Evolutionary conservation across 805 yeast genomes (phyloP), one percentile per base, ranked within the genome.

Genomic region (Candida chauliodis): DNA sequence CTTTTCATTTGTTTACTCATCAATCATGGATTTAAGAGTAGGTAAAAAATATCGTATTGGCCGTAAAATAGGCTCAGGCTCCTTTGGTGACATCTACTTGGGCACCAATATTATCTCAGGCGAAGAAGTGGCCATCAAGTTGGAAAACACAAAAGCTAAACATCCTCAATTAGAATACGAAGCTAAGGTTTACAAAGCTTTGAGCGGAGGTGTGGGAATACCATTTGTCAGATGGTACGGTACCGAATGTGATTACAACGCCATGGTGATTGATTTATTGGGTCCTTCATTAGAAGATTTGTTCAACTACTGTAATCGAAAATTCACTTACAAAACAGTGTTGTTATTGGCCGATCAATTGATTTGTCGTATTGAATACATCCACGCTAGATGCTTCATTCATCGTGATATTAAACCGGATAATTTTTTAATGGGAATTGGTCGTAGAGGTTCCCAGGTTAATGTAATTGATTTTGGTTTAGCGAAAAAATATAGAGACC

Each of bases 81-180:
- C 97, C 8, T 91, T 91, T 61, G 99, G 99, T 43, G 99, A 93
- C 59, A 93, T 91, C 51, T 93, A 93, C 63, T 74, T 89, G 48
- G 86, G 96, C 9, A 87, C 95, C 18, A 93, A 91, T 65, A 79
- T 93, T 61, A 87, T 91, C 34, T 84, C 95, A 29, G 97, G 98
- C 29, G 98, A 93, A 62, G 96, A 91, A 61, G 97, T 93, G 38
- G 99, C 98, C 49, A 91, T 91, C 71, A 91, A 91, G 61, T 72
- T 91, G 46, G 99, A 91, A 59, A 82, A 85, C 47, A 79, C 85
- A 38, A 74, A 83, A 41, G 96, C 98, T 2, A 86, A 88, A 56
- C 98, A 93, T 59, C 98, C 99, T 1, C 99, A 91, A 66, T 74
- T 91, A 49, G 97, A 91, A 56, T 93, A 91, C 59, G 99, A 91